Base-by-base conservation (phyloP, 2,329 filamentous ascomycete genomes). In the Huntiella savannae region DNA sequence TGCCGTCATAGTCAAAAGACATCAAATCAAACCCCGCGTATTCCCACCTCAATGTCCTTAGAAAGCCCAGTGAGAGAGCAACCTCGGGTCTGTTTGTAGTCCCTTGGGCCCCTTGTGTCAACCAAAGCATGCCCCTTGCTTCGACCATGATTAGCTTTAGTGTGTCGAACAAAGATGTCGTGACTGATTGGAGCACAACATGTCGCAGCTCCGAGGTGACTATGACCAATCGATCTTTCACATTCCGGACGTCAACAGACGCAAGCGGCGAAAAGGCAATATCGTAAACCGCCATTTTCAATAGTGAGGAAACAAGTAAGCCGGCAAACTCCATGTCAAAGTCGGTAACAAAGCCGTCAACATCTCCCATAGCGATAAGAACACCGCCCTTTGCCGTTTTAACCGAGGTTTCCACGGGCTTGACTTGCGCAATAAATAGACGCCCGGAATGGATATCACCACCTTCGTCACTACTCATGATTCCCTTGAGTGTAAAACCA, bases 401-500 rank as follows among this genome's bases (percentile, higher is more conserved):
- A 2, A 8, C 8, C 22, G 5, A 8, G 22, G 4, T 12, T 3
- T 32, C 6, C 3, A n/a, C 16, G 11, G 22, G 11, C 3, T 32
- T 8, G 28, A 15, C 22, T 22, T 7, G 11, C 10, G 32, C 40
- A 43, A 43, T 32, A 12, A 43, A 28, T 33, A 43, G 32, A n/a
- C 33, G 40, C 3, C 40, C 32, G 5, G 40, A 28, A 12, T 43
- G 40, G n/a, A n/a, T 32, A 6, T 11, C 13, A 8, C 11, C 12
- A n/a, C 15, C 3, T 8, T 13, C 8, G 4, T 32, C 15, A 28
- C 33, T 32, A 4, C 12, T 13, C 16, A 16, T 12, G 28, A 15
- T n/a, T 3, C 8, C 11, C 5, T 5, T 12, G 15, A 33, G 19
- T 1, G 3, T 16, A 13, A 52, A 52, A 3, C 50, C 50, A 34